Percentiles rank a stretch among this genome's conserved stretches.
These are phyloP conservation scores for Talaromyces verruculosus DNA, from an alignment of 2,329 filamentous ascomycete species.

Conservation along the genomic window DNA sequence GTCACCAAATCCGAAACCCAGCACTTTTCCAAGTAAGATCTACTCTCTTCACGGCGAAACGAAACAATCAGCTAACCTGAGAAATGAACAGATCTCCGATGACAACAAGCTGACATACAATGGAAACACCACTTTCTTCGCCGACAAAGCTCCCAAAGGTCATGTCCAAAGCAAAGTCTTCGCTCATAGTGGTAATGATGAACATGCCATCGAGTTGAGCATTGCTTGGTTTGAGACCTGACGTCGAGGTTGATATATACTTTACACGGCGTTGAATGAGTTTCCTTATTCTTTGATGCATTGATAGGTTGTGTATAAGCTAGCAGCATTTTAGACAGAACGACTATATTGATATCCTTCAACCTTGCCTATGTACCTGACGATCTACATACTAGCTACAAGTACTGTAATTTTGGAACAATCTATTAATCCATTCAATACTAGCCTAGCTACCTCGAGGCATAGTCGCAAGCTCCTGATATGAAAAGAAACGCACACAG, in stretches of 20 bases:
- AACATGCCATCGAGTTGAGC: conserved; percentile 35
- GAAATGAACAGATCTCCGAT: conserved; percentile 27
- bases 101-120: conserved; percentile 36
- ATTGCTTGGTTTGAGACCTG: conserved; percentile 34
- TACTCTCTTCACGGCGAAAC: neutral
- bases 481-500: neutral
- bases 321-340: neutral
- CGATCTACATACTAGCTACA: neutral
- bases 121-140: conserved; percentile 40
- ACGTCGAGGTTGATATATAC: neutral
- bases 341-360: neutral
- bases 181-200: conserved; percentile 28
- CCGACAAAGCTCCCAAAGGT: conserved; percentile 40
- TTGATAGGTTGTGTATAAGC: neutral
- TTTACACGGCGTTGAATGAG: neutral
- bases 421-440: neutral
- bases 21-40: conserved; percentile 34
- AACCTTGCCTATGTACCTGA: neutral
- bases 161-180: conserved; percentile 37
- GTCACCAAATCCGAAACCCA: conserved; percentile 31
- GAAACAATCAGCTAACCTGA: neutral
- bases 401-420: neutral
- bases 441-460: neutral
- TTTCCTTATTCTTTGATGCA: neutral
- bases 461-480: conserved; percentile 2